Evolutionary conservation across 768 basidiomycete species (phyloP).

Genomic region (Boletus rufocinnamomeus): DNA sequence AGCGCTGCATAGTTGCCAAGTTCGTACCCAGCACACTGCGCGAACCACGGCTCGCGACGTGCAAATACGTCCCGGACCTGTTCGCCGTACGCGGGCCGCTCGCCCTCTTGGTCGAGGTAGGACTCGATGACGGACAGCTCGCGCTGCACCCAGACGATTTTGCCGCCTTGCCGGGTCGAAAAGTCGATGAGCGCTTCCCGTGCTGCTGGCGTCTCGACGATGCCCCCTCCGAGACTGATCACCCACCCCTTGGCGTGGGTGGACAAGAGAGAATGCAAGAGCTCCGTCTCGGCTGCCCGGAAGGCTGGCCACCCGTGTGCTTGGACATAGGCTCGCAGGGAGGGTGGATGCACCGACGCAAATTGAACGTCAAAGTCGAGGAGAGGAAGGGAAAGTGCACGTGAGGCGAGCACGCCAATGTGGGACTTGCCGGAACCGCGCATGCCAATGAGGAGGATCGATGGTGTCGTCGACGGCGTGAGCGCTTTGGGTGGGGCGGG

Average conservation of each 20-base stretch:
- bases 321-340: conserved; percentile 77
- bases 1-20: conserved; percentile 73
- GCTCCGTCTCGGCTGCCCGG: conserved; percentile 72
- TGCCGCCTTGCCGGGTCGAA: conserved; percentile 51
- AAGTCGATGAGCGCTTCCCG: conserved; percentile 73
- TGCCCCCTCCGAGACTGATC: conserved; percentile 91
- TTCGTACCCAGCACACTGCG: conserved; percentile 77
- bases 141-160: conserved; percentile 84
- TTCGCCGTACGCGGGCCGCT: conserved; percentile 89
- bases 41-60: conserved; percentile 85
- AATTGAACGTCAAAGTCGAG: conserved; percentile 88
- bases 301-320: conserved; percentile 88
- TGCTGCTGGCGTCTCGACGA: conserved; percentile 83
- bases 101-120: conserved; percentile 75
- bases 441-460: conserved; percentile 90
- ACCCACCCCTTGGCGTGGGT: conserved; percentile 61
- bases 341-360: conserved; percentile 57
- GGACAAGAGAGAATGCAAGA: conserved; percentile 67
- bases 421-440: conserved; percentile 95
- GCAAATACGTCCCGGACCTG: conserved; percentile 79
- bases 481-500: conserved; percentile 23
- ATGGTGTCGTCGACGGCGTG: conserved; percentile 43
- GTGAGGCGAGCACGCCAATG: conserved; percentile 77
- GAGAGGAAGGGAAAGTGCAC: conserved; percentile 67
- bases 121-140: conserved; percentile 78